Percentiles rank a stretch among this genome's conserved stretches.
Evolutionary conservation across 163 green algal species (phyloP).

Genomic region (Scenedesmus sp.): DNA sequence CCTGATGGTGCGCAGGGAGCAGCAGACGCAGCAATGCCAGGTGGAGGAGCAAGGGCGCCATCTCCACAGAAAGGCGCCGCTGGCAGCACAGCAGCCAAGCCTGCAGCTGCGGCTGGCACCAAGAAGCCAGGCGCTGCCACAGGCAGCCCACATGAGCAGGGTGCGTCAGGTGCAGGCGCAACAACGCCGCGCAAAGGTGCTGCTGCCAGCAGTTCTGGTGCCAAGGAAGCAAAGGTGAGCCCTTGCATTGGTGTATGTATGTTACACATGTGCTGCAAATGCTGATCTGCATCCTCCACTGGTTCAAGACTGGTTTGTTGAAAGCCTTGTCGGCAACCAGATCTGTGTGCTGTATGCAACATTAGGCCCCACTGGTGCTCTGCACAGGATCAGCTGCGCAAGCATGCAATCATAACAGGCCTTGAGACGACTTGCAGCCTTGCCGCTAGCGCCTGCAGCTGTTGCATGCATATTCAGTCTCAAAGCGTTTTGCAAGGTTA

Average conservation of each 20-base stretch:
- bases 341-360: too few species aligned
- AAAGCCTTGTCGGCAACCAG: background rate
- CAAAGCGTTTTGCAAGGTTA: too few species aligned
- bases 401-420: background rate
- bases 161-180: background rate
- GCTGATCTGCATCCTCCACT: background rate
- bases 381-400: background rate
- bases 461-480: too few species aligned
- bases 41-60: background rate
- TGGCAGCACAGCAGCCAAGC: background rate
- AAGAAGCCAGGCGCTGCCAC: background rate
- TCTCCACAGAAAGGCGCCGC: background rate
- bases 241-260: background rate
- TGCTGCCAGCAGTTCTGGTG: background rate
- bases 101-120: background rate
- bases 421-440: too few species aligned
- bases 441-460: too few species aligned
- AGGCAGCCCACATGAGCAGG: background rate
- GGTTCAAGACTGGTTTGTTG: background rate
- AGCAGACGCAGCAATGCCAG: background rate
- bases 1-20: background rate
- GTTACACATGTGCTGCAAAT: background rate
- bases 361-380: background rate
- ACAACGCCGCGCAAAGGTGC: background rate
- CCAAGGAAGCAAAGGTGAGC: background rate